Base-by-base conservation (phyloP, 1,139 yeast species). In the Suhomyces terraborum region DNA sequence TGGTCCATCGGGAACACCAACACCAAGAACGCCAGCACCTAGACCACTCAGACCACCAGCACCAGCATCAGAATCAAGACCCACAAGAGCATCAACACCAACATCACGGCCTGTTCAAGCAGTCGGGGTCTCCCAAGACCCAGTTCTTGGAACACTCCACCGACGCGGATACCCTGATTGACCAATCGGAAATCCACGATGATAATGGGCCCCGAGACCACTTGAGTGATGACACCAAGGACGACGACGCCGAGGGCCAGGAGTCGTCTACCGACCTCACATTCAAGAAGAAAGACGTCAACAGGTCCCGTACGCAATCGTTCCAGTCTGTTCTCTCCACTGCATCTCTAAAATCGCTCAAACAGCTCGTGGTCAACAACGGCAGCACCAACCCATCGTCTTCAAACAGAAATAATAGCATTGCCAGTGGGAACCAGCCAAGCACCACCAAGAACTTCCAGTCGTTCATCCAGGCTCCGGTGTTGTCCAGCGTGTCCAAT, bases 241-340 rank as follows among this genome's bases (percentile, higher is more conserved):
- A 37, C n/a, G 45, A 45, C n/a, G 38, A 30, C 12, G 32, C 35
- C 4, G 28, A 33, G 27, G 40, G 31, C 8, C 37, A 40, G 6
- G 45, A 40, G 18, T 32, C 36, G 13, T 43, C 57, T 6, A 47
- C 62, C 4, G 69, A 65, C 45, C 58, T 66, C 36, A 62, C 68
- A 20, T 80, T 80, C 62, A 77, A 75, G 51, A 80, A 80, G 59
- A 74, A 77, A 48, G 73, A 76, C 32, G 68, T 77, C 14, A 72
- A 73, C 14, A 70, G 76, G 43, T 66, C 73, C 26, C 64, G 85
- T 41, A 73, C 83, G 1, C 84, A 78, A 52, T 76, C 81, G n/a
- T 77, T 78, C 35, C 86, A 80, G 54, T 76, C 82, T 36, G 84
- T 80, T n/a, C 64, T 81, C 42, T 78, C 84, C 25, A 74, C 81